A percentile compares a stretch with the other conserved stretches of the same genome.
phyloP scores from a whole-genome alignment of 495 filamentous ascomycete genomes.

The Neurospora sp. region DNA sequence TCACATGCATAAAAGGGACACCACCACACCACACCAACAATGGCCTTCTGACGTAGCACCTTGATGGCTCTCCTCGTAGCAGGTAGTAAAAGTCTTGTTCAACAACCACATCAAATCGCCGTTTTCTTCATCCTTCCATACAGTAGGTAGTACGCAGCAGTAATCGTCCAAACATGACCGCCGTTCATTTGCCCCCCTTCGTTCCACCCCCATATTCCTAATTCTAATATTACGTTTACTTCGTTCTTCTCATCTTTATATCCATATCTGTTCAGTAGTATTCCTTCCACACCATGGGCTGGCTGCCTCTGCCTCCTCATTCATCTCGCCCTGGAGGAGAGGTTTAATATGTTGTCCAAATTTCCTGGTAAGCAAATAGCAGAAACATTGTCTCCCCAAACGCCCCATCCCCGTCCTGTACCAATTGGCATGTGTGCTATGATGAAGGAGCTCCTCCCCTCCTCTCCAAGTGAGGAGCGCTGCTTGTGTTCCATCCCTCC shows the following conservation, averaged over 20 bases:
- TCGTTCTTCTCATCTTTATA: not conserved
- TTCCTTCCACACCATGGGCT: not conserved
- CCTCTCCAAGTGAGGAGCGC: not conserved
- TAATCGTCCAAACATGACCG: not conserved
- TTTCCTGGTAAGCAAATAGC: not conserved
- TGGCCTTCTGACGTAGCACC: not conserved
- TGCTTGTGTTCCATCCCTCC: not conserved
- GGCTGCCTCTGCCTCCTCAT: not conserved
- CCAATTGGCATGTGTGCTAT: not conserved
- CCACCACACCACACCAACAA: not conserved
- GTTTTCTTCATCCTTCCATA: not conserved
- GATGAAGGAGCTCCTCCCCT: not conserved
- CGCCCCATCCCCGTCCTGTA: not conserved
- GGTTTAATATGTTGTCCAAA: not conserved
- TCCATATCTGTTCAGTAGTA: not conserved
- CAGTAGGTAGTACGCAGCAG: not conserved
- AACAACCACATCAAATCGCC: not conserved
- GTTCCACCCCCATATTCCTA: not conserved
- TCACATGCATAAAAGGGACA: constrained; percentile 11
- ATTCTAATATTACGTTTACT: not conserved
- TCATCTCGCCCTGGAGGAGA: not conserved
- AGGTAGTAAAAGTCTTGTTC: not conserved
- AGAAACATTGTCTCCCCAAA: not conserved
- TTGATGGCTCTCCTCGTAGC: not conserved
- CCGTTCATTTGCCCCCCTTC: not conserved